Conservation (phyloP, 2,329 filamentous ascomycete species). For the Graphium sp. region DNA sequence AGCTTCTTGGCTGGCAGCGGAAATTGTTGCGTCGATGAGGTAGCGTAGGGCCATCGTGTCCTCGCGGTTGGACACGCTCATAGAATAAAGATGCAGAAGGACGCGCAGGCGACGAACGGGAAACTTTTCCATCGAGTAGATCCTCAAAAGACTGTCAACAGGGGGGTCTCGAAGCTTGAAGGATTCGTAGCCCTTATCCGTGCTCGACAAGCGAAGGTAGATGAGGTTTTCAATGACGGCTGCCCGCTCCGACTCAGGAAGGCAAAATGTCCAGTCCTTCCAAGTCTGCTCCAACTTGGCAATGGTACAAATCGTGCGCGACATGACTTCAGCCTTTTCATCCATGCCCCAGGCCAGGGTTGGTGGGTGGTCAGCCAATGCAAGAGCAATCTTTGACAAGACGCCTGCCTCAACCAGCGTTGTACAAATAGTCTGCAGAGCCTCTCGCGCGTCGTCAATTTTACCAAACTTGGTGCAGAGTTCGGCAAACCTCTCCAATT, state of each 20-base stretch:
- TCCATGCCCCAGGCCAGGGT: constrained; percentile 32
- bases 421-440: constrained; percentile 43
- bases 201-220: constrained; percentile 24
- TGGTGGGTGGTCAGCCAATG: constrained; percentile 31
- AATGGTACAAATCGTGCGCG: constrained; percentile 40
- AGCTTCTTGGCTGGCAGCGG: constrained; percentile 17
- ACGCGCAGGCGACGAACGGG: constrained; percentile 36
- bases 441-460: constrained; percentile 37
- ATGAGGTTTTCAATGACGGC: constrained; percentile 45
- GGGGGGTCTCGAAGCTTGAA: constrained; percentile 25
- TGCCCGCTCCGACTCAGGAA: constrained; percentile 32
- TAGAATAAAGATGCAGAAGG: constrained; percentile 28
- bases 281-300: constrained; percentile 40
- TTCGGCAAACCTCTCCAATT: constrained; percentile 51
- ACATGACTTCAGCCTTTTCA: constrained; percentile 33
- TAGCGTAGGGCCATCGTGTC: constrained; percentile 19
- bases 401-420: constrained; percentile 41
- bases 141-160: constrained; percentile 27
- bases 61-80: constrained; percentile 26
- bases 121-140: constrained; percentile 30
- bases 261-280: constrained; percentile 36
- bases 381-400: constrained; percentile 32
- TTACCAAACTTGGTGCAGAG: constrained; percentile 35
- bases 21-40: constrained; percentile 19
- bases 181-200: constrained; percentile 14